Evolutionary conservation across 441 rosid species (phyloP), one percentile per base, ranked within the genome.

Genomic region (Lepidium campestre): DNA sequence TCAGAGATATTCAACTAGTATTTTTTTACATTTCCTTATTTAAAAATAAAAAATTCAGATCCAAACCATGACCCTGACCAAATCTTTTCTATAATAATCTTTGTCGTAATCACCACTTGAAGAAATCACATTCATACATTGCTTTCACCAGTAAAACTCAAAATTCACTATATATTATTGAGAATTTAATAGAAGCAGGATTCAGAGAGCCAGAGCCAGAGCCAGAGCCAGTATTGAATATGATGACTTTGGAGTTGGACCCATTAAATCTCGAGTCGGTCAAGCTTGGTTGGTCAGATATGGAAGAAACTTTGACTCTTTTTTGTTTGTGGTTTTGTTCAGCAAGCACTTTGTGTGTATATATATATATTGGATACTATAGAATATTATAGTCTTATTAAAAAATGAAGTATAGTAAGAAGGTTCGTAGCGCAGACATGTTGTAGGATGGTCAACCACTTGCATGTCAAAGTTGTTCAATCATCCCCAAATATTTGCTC

Each of bases 281-380:
- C 75, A 71, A 71, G 75, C 58, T 9, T 64, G 17, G 39, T 56
- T 29, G 40, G 75, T 71, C 75, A 72, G 65, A 71, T 71, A 27
- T 71, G 69, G 58, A 45, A 62, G 57, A 10, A 50, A 46, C 52
- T 29, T 63, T 46, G 64, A 70, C 69, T 71, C 49, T n/a, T 10
- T 27, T 37, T 23, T n/a, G n/a, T n/a, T n/a, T n/a, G n/a, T n/a
- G n/a, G n/a, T 12, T 32, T 58, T 54, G 9, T 62, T 25, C 32
- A 45, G 7, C 23, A 17, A 34, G 7, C 47, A 34, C 40, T 42
- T 40, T 20, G 6, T 40, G 23, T 48, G n/a, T 37, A 4, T 20
- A 31, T 31, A 39, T 39, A 8, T 36, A 15, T 11, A n/a, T 15
- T 55, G 44, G 57, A 36, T 46, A 61, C 39, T 62, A 37, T 54